Conservation (phyloP, 1,139 yeast species). For the Sugiyamaella castrensis region DNA sequence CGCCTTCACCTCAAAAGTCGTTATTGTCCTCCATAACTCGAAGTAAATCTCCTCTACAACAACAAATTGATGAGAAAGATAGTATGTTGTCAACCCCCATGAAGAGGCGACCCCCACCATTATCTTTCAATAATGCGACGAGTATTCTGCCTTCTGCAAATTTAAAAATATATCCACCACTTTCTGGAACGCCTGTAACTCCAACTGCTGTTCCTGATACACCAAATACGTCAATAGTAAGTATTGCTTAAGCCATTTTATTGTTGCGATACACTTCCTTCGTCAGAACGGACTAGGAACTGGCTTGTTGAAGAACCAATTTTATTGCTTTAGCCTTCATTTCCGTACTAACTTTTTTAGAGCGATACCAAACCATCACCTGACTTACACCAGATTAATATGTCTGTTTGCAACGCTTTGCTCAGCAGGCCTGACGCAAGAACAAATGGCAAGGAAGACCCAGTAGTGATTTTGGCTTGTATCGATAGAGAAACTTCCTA, state of each 20-base stretch:
- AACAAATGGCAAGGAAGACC: slow-evolving; percentile 46
- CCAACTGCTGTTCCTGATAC: slow-evolving; percentile 3
- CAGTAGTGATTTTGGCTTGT: slow-evolving; percentile 58
- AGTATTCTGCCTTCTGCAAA: slow-evolving; percentile 1
- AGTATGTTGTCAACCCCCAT: neutral
- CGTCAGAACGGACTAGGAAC: too few relatives aligned
- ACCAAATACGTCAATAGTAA: too few relatives aligned
- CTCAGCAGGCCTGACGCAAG: slow-evolving; percentile 37
- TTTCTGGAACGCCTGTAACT: slow-evolving; percentile 4
- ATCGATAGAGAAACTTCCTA: slow-evolving; percentile 56
- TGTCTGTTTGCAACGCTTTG: slow-evolving; percentile 59
- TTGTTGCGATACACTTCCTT: too few relatives aligned
- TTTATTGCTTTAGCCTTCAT: too few relatives aligned
- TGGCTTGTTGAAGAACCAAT: too few relatives aligned
- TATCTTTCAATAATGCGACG: slow-evolving; percentile 2
- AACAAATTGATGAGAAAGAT: too few relatives aligned
- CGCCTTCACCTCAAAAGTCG: too few relatives aligned
- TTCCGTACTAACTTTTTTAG: too few relatives aligned
- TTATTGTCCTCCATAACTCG: too few relatives aligned
- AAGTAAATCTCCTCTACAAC: too few relatives aligned
- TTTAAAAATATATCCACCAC: slow-evolving; percentile 1
- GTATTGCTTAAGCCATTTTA: too few relatives aligned
- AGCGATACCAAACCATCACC: neutral
- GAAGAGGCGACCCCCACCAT: slow-evolving; percentile 13
- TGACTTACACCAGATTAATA: slow-evolving; percentile 53